Evolutionary conservation across 768 basidiomycete genomes (phyloP).

Genomic region (Suillus decipiens): DNA sequence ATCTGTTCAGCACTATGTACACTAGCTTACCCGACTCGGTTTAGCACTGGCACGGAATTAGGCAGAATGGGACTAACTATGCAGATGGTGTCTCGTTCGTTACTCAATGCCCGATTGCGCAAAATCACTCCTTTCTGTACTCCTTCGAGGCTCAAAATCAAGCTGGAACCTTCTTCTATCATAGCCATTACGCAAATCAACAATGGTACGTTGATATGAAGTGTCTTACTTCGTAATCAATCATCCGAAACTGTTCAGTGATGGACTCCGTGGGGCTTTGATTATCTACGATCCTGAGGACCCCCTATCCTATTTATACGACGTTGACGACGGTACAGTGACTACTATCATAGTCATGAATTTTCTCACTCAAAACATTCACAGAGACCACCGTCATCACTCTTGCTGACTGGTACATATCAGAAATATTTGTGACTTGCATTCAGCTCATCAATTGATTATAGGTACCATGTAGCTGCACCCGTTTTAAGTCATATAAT

Average conservation of each 20-base stretch:
- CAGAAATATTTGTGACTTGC: not conserved
- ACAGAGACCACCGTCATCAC: slow-evolving; percentile 43
- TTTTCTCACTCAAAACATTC: slow-evolving; percentile 8
- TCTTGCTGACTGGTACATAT: slow-evolving; percentile 37
- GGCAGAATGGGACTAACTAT: too few species aligned
- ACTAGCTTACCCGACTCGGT: too few species aligned
- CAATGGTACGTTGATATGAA: not conserved
- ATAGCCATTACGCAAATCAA: slow-evolving; percentile 39
- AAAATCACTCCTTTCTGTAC: slow-evolving; percentile 12
- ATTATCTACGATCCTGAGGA: slow-evolving; percentile 38
- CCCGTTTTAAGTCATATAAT: slow-evolving; percentile 8
- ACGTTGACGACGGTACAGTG: slow-evolving; percentile 42
- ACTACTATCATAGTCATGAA: not conserved
- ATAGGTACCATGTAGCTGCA: slow-evolving; percentile 19
- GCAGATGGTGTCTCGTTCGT: too few species aligned
- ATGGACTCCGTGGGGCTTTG: slow-evolving; percentile 29
- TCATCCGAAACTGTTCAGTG: slow-evolving; percentile 34
- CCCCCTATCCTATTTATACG: slow-evolving; percentile 38
- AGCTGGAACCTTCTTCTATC: slow-evolving; percentile 35
- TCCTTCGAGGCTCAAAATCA: slow-evolving; percentile 23
- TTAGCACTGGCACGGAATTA: too few species aligned
- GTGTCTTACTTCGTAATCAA: not conserved
- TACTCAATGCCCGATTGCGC: too few species aligned
- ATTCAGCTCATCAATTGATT: not conserved
- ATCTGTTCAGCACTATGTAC: too few species aligned